Conservation (phyloP, 1,139 yeast species). For the Pichia sp. region DNA sequence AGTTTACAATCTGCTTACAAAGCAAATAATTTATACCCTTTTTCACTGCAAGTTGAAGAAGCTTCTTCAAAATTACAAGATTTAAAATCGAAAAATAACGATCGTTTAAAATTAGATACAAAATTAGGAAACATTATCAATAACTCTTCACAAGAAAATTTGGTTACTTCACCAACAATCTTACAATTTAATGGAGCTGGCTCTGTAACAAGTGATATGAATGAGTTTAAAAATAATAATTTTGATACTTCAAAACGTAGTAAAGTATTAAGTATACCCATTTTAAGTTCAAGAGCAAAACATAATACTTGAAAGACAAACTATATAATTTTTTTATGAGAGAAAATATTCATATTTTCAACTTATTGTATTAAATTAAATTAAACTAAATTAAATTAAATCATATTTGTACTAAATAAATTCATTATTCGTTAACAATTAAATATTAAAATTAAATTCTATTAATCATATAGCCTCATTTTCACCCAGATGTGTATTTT, state of each 20-base stretch:
- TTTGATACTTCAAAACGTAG: slow-evolving; percentile 16
- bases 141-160: slow-evolving; percentile 22
- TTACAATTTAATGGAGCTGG: background rate
- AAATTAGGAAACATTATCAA: slow-evolving; percentile 23
- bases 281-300: slow-evolving; percentile 25
- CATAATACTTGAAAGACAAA: background rate
- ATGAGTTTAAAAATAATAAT: background rate
- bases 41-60: slow-evolving; percentile 22
- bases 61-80: slow-evolving; percentile 26
- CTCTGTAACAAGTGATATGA: slow-evolving; percentile 1
- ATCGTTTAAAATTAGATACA: slow-evolving; percentile 24
- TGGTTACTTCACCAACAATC: slow-evolving; percentile 8
- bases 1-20: slow-evolving; percentile 1
- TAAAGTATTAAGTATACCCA: slow-evolving; percentile 28
- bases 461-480: too few relatives aligned
- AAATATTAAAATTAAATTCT: background rate
- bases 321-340: too few relatives aligned
- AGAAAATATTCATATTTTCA: background rate
- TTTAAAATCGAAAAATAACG: slow-evolving; percentile 25
- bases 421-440: background rate
- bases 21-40: slow-evolving; percentile 10
- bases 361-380: background rate
- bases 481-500: too few relatives aligned
- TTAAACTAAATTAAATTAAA: too few relatives aligned
- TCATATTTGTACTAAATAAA: too few relatives aligned